These are phyloP conservation scores for Pythium sp. DNA, from an alignment of 352 stramenopile genomes.

Conservation along the genomic window DNA sequence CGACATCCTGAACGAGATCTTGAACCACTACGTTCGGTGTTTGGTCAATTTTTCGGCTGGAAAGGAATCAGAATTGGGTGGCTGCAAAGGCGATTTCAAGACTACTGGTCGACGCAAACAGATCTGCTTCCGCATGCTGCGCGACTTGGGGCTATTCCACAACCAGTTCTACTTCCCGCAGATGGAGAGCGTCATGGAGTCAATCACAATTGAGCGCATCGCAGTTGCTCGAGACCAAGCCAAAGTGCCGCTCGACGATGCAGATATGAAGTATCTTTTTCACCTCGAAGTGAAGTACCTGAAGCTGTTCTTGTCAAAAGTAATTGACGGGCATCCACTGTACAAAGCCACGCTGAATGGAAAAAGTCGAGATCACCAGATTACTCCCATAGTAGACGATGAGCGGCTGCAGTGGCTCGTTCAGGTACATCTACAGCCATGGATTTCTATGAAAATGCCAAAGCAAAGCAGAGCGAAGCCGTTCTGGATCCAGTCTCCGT, in stretches of 20 bases:
- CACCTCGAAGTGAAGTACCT: conserved; percentile 8
- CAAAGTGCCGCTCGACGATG: conserved; percentile 3
- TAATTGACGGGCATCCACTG: conserved; percentile 12
- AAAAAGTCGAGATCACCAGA: not conserved
- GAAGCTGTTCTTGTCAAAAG: conserved; percentile 13
- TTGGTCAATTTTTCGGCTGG: not conserved
- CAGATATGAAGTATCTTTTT: not conserved
- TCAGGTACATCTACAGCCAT: conserved; percentile 9
- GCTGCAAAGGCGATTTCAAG: conserved; percentile 1
- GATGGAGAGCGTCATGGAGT: conserved; percentile 32
- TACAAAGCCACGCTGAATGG: not conserved
- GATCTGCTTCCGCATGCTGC: conserved; percentile 38
- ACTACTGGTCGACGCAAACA: conserved; percentile 5
- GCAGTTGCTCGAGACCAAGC: conserved; percentile 13
- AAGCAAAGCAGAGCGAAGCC: not conserved
- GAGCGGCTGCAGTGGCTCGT: conserved; percentile 16
- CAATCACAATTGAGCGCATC: conserved; percentile 7
- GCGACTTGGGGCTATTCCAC: conserved; percentile 51
- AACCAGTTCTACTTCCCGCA: conserved; percentile 55
- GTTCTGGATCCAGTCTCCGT: conserved; percentile 23
- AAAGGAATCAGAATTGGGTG: not conserved
- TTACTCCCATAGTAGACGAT: not conserved
- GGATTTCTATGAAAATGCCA: not conserved
- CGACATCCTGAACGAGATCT: conserved; percentile 4
- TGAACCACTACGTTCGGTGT: conserved; percentile 5